Evolutionary conservation across 345 rosid species (phyloP).

Genomic region (Fremontodendron californicum): DNA sequence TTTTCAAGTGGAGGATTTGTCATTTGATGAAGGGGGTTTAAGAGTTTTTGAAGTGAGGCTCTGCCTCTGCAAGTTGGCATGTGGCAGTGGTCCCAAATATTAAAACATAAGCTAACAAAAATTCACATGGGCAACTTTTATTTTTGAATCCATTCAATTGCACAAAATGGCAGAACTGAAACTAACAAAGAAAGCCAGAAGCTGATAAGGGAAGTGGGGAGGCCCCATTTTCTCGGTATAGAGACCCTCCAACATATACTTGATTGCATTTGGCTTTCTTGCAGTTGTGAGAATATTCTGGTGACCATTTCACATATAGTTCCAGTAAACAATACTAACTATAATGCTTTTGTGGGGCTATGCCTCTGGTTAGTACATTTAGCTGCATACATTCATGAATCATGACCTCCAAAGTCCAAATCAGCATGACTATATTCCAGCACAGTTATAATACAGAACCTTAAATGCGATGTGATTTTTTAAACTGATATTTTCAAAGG

Average conservation of each 20-base stretch:
- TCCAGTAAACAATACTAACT: too few species aligned
- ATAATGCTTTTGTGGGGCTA: background rate
- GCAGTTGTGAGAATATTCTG: background rate
- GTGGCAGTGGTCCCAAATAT: conserved; percentile 51
- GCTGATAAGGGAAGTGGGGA: background rate
- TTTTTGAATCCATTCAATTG: conserved; percentile 16
- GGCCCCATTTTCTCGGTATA: conserved; percentile 18
- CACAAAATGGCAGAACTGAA: conserved; percentile 23
- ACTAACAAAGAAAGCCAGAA: conserved; percentile 21
- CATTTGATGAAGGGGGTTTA: background rate
- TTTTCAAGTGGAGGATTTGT: background rate
- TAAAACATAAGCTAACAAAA: conserved; percentile 30
- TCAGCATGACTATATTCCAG: background rate
- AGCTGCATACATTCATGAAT: background rate
- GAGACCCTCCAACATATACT: conserved; percentile 5
- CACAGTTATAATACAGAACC: background rate
- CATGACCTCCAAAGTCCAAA: background rate
- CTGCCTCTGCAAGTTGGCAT: conserved; percentile 30
- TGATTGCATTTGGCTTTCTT: conserved; percentile 2
- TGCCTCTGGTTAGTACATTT: background rate
- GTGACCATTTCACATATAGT: too few species aligned
- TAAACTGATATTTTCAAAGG: background rate
- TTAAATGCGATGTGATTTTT: background rate
- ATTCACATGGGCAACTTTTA: conserved; percentile 44
- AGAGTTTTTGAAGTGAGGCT: background rate